Conservation (phyloP, 2,329 filamentous ascomycete genomes). For the Exserohilum rostratum region DNA sequence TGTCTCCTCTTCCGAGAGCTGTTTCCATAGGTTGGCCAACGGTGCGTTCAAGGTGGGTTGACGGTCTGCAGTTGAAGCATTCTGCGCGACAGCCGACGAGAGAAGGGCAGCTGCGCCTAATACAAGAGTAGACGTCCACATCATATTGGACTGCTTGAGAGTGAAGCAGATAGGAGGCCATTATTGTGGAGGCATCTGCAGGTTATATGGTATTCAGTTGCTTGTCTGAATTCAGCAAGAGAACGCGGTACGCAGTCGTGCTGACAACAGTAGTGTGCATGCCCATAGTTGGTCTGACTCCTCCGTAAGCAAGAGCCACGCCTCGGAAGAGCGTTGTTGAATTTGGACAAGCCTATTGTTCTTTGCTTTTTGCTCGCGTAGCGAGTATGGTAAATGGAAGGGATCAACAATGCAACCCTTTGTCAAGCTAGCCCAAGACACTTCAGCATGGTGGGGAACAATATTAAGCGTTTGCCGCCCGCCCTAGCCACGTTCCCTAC, state of each 20-base stretch:
- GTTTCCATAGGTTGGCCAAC: conserved; percentile 18
- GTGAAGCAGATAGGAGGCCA: neutral
- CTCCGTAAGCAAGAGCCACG: neutral
- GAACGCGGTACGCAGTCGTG: neutral
- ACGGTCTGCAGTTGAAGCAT: conserved; percentile 1
- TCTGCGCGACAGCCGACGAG: conserved; percentile 7
- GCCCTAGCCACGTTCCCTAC: neutral
- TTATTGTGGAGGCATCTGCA: neutral
- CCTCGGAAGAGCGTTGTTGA: conserved; percentile 1
- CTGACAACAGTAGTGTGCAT: conserved; percentile 3
- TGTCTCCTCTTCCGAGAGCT: conserved; percentile 17
- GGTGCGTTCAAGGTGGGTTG: conserved; percentile 17
- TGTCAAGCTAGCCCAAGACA: neutral
- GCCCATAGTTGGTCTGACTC: neutral
- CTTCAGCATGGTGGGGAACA: neutral
- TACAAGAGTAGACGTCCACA: conserved; percentile 4
- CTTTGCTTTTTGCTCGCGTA: neutral
- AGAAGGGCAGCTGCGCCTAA: conserved; percentile 8
- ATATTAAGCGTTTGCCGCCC: neutral
- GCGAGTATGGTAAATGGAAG: neutral
- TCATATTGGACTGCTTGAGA: neutral
- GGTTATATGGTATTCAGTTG: conserved; percentile 3
- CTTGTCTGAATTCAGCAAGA: neutral
- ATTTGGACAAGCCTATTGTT: neutral
- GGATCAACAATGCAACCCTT: conserved; percentile 4